These are phyloP conservation scores for Penicillium manginii DNA, from an alignment of 495 filamentous ascomycete species.

Conservation along the genomic window DNA sequence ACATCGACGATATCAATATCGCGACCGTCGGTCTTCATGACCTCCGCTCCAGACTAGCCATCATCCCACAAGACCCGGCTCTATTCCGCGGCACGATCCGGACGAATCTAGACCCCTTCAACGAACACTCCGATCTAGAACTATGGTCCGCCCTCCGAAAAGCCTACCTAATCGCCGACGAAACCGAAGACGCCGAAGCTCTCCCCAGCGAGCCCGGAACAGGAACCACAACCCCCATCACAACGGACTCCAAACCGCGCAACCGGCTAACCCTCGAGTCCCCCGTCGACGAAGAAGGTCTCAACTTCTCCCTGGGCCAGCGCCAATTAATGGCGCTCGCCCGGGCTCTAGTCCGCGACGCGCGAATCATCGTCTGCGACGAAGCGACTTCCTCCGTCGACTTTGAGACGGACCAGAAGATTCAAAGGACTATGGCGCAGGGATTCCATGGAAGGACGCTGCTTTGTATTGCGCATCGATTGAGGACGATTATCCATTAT, in stretches of 20 bases:
- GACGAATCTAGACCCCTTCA: slow-evolving; percentile 90
- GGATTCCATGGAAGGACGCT: slow-evolving; percentile 90
- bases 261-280: slow-evolving; percentile 79
- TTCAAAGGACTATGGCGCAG: slow-evolving; percentile 85
- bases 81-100: slow-evolving; percentile 92
- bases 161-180: slow-evolving; percentile 71
- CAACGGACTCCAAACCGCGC: slow-evolving; percentile 17
- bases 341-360: slow-evolving; percentile 81
- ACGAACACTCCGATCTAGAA: slow-evolving; percentile 82
- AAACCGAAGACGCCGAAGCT: slow-evolving; percentile 29
- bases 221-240: slow-evolving; percentile 16
- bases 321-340: slow-evolving; percentile 95
- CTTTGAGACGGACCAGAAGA: slow-evolving; percentile 95
- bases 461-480: slow-evolving; percentile 91
- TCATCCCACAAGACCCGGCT: slow-evolving; percentile 96
- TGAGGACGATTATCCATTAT: slow-evolving; percentile 91
- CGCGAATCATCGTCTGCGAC: slow-evolving; percentile 93
- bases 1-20: slow-evolving; percentile 91
- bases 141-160: slow-evolving; percentile 86
- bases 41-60: slow-evolving; percentile 84
- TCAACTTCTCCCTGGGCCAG: slow-evolving; percentile 97
- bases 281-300: slow-evolving; percentile 87
- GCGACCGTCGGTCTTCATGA: slow-evolving; percentile 81
- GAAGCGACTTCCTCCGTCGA: slow-evolving; percentile 93
- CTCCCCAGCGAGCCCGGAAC: slow-evolving; percentile 23